Percentiles rank a stretch among this genome's conserved stretches.
phyloP scores from a whole-genome alignment of 106 monocot species.

The Acorus gramineus region DNA sequence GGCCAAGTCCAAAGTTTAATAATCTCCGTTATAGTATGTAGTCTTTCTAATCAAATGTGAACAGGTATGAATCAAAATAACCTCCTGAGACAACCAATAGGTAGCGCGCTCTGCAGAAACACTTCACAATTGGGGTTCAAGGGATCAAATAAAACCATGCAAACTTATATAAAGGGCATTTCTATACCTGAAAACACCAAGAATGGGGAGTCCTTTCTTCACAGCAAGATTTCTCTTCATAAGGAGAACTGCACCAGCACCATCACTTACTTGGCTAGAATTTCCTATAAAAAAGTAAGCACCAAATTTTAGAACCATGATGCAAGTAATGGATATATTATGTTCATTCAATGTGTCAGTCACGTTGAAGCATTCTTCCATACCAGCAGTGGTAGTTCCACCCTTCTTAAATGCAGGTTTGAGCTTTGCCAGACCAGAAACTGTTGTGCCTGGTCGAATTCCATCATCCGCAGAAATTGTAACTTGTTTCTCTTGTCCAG shows the following conservation, averaged over 20 bases:
- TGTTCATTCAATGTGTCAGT: neutral
- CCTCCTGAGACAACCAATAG: too few species aligned
- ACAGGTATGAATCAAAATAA: too few species aligned
- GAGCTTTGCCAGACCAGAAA: slow-evolving; percentile 55
- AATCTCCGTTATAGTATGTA: too few species aligned
- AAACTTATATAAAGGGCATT: neutral
- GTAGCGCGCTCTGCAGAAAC: neutral
- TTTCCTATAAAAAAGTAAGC: slow-evolving; percentile 32
- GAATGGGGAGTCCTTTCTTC: slow-evolving; percentile 71
- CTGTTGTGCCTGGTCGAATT: slow-evolving; percentile 55
- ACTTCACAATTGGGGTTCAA: neutral
- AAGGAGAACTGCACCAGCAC: slow-evolving; percentile 85
- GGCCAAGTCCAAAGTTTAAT: too few species aligned
- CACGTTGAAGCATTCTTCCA: slow-evolving; percentile 1
- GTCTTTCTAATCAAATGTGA: too few species aligned
- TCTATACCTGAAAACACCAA: slow-evolving; percentile 69
- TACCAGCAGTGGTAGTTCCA: slow-evolving; percentile 85
- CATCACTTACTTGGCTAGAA: slow-evolving; percentile 86
- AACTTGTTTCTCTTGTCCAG: slow-evolving; percentile 51
- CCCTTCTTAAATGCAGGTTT: slow-evolving; percentile 77
- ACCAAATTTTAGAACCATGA: neutral
- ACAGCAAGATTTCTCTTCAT: slow-evolving; percentile 68
- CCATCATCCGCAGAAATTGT: slow-evolving; percentile 64
- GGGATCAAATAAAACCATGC: neutral
- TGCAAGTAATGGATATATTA: slow-evolving; percentile 6